Evolutionary conservation across 495 filamentous ascomycete genomes (phyloP), one percentile per base, ranked within the genome.

Genomic region (Talaromyces liani): DNA sequence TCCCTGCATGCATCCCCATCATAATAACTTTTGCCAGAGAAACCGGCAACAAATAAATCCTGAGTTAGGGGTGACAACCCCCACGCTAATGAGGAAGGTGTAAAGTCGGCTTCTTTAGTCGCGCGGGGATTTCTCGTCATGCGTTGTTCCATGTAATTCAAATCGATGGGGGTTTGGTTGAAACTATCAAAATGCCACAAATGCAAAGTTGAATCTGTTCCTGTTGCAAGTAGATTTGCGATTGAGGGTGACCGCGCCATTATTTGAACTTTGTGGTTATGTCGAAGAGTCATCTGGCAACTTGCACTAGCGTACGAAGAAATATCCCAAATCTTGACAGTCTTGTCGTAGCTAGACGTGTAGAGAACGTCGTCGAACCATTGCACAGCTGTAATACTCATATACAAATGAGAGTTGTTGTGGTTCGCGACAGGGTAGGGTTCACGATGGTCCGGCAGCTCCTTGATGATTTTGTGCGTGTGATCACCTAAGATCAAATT

Each of bases 331-430:
- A 91, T 72, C 61, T 92, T 91, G 24, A 94, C 87, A 0, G 85
- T 88, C 6, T 84, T 75, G 65, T 98, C 94, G 67, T 91, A 95
- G 27, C 91, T 90, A 0, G 87, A 88, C 0, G 92, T 92, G 65
- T 87, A 96, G 0, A 92, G 79, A 4, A 75, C 75, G 4, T 80
- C 70, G 22, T 82, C 83, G 36, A 87, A 87, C 75, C 92, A 95
- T 47, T 87, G 83, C 3, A 91, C 84, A n/a, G 84, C 82, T 2
- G 87, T 86, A 0, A 97, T 87, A 2, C 89, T 95, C 62, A 85
- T 86, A 65, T 88, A 96, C 0, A 96, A 78, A 45, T 83, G 81
- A 63, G 87, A 79, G 51, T 82, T 75, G 76, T 89, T 86, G 6
- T 79, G 82, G 72, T 4, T 75, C 77, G 0, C 83, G 73, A 67